Conservation (phyloP, 2,329 filamentous ascomycete species). For the Aspergillus ustus region DNA sequence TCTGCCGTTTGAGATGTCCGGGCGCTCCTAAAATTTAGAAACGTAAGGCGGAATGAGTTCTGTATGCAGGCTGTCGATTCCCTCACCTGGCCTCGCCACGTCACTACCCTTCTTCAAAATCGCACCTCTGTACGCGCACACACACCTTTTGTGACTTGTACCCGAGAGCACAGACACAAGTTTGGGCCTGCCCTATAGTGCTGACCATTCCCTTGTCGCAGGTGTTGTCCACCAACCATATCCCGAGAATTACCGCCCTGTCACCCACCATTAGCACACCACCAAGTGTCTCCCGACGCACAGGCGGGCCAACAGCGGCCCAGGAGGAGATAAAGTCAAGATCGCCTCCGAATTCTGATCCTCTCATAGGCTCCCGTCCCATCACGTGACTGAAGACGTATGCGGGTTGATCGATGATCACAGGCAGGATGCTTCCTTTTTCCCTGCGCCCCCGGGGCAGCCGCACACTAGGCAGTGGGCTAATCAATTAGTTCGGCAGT, state of each 20-base stretch:
- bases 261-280: slow-evolving; percentile 19
- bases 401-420: slow-evolving; percentile 33
- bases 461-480: slow-evolving; percentile 18
- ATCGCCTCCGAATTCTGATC: slow-evolving; percentile 15
- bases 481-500: slow-evolving; percentile 14
- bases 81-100: slow-evolving; percentile 26
- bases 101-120: slow-evolving; percentile 17
- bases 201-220: slow-evolving; percentile 8
- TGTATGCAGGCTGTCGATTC: slow-evolving; percentile 11
- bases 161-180: slow-evolving; percentile 23
- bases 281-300: slow-evolving; percentile 18
- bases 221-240: slow-evolving; percentile 19
- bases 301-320: slow-evolving; percentile 20
- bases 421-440: slow-evolving; percentile 23
- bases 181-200: slow-evolving; percentile 14
- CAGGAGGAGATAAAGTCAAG: slow-evolving; percentile 22
- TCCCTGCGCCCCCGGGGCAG: slow-evolving; percentile 19
- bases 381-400: slow-evolving; percentile 29
- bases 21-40: neutral
- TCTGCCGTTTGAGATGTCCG: neutral
- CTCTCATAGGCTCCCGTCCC: slow-evolving; percentile 20
- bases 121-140: slow-evolving; percentile 13
- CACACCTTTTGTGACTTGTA: slow-evolving; percentile 18
- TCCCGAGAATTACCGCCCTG: slow-evolving; percentile 16
- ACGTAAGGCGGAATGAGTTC: neutral